Conservation (phyloP, 2,329 filamentous ascomycete species). For the Talaromyces sp. region DNA sequence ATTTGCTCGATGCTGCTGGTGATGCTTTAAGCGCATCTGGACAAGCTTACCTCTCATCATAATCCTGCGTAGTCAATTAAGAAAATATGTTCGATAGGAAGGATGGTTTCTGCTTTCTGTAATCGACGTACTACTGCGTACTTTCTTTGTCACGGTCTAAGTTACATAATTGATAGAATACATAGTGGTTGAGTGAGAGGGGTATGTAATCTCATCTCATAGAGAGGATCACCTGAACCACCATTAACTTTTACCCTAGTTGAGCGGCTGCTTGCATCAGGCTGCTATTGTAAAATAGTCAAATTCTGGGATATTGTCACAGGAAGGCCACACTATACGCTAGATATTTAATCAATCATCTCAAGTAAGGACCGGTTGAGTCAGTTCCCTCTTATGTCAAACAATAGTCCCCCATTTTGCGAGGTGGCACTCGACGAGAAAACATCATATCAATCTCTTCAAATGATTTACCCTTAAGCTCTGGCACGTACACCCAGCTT, state of each 20-base stretch:
- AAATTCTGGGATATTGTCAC: too few species aligned
- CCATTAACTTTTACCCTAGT: too few species aligned
- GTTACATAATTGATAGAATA: too few species aligned
- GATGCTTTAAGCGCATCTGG: neutral
- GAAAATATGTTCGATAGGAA: neutral
- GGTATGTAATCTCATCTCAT: too few species aligned
- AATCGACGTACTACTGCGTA: neutral
- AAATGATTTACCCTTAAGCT: neutral
- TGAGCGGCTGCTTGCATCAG: too few species aligned
- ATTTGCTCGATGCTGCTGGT: conserved; percentile 19
- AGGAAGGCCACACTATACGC: too few species aligned
- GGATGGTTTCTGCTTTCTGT: neutral
- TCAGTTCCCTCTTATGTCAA: too few species aligned
- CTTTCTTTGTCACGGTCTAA: neutral
- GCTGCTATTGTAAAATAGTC: too few species aligned
- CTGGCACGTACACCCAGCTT: conserved; percentile 28
- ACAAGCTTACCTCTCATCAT: neutral
- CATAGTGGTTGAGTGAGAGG: too few species aligned
- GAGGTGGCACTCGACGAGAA: neutral
- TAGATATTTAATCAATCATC: too few species aligned
- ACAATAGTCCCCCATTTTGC: neutral
- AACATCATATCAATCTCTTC: neutral
- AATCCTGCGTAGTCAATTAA: neutral
- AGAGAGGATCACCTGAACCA: too few species aligned
- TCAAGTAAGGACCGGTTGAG: too few species aligned